Evolutionary conservation across 2,329 filamentous ascomycete species (phyloP), one percentile per base, ranked within the genome.

Genomic region (Venturia effusa): DNA sequence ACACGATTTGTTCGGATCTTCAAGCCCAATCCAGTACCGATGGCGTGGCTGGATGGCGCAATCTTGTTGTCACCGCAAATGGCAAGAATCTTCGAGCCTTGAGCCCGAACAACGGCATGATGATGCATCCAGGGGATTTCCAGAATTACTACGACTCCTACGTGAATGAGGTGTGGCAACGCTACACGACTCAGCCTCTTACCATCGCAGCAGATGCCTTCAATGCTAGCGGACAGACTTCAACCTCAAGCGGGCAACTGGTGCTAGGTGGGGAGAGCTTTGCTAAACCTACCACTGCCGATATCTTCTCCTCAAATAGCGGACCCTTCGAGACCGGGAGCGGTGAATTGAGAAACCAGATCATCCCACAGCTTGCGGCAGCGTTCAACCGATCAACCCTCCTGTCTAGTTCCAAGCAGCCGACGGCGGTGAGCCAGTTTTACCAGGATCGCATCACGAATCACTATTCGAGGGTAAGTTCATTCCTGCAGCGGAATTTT

Each of bases 361-460:
- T 92, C 64, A 86, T 86, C 10, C 88, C 90, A 0, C 81, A 90
- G n/a, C 76, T 94, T 17, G 83, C 87, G 0, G 89, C 90, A 0
- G 88, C 87, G 0, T 84, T 93, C 70, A 91, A 92, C 74, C 82
- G 90, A 27, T 86, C 83, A 40, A 92, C 88, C 13, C 74, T 94
- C 66, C 74, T 89, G 61, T 70, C 74, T 6, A 72, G 74, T 10
- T 73, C 76, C 15, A 69, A 70, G 67, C 70, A 78, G 69, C 72
- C 79, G 62, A 66, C 69, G n/a, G 66, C 67, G 27, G 69, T 71
- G 10, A 63, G 64, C 6, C 64, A 68, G 39, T 76, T 76, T 62
- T 76, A 76, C 65, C 69, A 69, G 54, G 70, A 76, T 65, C 61
- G 32, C 41, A 71, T 69, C 1, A 81, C 79, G 17, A 80, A 80